Conservation (phyloP, 192 early-diverging fungal genomes). For the Entomortierella beljakovae region DNA sequence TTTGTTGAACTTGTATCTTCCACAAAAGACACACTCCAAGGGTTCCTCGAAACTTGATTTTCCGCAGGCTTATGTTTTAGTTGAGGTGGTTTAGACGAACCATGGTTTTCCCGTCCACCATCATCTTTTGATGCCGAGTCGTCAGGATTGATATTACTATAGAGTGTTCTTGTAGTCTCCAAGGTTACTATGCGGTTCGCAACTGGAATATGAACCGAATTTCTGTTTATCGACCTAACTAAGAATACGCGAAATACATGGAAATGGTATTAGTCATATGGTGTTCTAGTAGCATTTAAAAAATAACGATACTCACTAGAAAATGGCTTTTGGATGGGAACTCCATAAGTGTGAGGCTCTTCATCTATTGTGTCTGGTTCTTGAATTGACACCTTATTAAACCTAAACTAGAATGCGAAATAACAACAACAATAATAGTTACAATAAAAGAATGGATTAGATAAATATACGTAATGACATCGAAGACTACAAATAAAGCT, state of each 20-base stretch:
- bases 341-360: conserved; percentile 22
- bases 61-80: background rate
- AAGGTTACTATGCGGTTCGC: conserved; percentile 13
- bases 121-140: background rate
- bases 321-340: conserved; percentile 32
- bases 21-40: background rate
- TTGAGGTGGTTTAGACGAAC: background rate
- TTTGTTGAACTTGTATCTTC: conserved; percentile 7
- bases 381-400: background rate
- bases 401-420: background rate
- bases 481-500: background rate
- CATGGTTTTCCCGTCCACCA: background rate
- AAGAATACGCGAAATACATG: background rate
- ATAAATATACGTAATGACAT: background rate
- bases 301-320: conserved; percentile 10
- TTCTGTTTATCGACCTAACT: conserved; percentile 31
- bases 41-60: background rate
- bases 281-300: background rate
- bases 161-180: background rate
- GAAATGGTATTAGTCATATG: background rate
- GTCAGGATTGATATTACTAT: background rate
- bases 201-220: conserved; percentile 33
- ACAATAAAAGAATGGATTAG: background rate
- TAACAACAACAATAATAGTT: background rate
- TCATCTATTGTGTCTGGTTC: conserved; percentile 43